Percentiles rank a stretch among this genome's conserved stretches.
phyloP scores from a whole-genome alignment of 352 stramenopile genomes.

The Elongisporangium prolatum region DNA sequence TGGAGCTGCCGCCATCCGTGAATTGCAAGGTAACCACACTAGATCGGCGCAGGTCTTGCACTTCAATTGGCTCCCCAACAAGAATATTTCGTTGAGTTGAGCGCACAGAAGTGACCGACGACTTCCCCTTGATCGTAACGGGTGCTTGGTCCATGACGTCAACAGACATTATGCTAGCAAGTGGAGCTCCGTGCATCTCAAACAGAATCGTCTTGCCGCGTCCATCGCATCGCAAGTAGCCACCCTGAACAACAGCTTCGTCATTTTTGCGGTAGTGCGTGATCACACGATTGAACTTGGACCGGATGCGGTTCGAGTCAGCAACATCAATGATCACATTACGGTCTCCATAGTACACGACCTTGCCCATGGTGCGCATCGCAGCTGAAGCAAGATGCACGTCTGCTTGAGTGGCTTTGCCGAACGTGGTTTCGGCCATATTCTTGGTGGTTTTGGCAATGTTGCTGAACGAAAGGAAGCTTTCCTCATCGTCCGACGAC shows the following conservation, averaged over 20 bases:
- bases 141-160: slow-evolving; percentile 22
- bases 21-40: slow-evolving; percentile 52
- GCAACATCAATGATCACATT: slow-evolving; percentile 80
- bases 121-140: slow-evolving; percentile 2
- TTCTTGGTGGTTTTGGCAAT: slow-evolving; percentile 56
- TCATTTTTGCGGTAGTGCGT: slow-evolving; percentile 78
- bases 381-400: slow-evolving; percentile 41
- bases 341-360: slow-evolving; percentile 75
- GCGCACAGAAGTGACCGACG: slow-evolving; percentile 1
- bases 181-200: slow-evolving; percentile 55
- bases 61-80: slow-evolving; percentile 30
- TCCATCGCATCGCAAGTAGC: slow-evolving; percentile 72
- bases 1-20: slow-evolving; percentile 44
- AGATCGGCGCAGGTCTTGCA: slow-evolving; percentile 38
- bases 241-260: slow-evolving; percentile 43
- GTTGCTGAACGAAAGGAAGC: slow-evolving; percentile 63
- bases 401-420: slow-evolving; percentile 50
- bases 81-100: slow-evolving; percentile 19
- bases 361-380: slow-evolving; percentile 51
- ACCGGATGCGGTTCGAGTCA: slow-evolving; percentile 75
- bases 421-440: slow-evolving; percentile 67
- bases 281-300: slow-evolving; percentile 82
- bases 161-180: slow-evolving; percentile 48
- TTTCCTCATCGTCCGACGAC: slow-evolving; percentile 53
- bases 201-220: slow-evolving; percentile 69